phyloP scores from a whole-genome alignment of 306 rosid genomes.

The Prunus armeniaca region DNA sequence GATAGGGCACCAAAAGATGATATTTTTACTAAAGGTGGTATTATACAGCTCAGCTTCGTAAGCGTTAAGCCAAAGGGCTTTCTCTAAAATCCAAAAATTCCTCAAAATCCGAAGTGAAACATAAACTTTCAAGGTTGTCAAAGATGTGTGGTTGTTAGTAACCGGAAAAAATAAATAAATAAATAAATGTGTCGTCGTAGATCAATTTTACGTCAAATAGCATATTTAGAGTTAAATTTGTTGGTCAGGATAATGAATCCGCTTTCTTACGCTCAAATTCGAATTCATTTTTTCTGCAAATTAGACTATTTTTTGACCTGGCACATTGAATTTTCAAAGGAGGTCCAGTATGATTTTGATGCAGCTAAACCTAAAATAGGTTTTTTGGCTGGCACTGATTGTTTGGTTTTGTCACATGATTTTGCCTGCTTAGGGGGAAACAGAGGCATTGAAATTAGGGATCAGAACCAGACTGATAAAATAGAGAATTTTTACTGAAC shows the following conservation, averaged over 20 bases:
- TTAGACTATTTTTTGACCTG: neutral
- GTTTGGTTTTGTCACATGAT: neutral
- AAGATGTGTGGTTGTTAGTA: neutral
- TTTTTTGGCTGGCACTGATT: neutral
- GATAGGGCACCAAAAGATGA: slow-evolving; percentile 1
- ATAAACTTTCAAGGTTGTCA: neutral
- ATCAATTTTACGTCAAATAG: neutral
- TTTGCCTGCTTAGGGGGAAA: neutral
- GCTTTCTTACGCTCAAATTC: too few species aligned
- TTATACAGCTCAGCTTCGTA: neutral
- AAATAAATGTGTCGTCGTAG: neutral
- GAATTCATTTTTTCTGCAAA: too few species aligned
- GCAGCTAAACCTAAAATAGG: neutral
- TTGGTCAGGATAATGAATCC: too few species aligned
- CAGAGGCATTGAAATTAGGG: neutral
- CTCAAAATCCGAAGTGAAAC: neutral
- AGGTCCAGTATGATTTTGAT: neutral
- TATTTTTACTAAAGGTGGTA: neutral
- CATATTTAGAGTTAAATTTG: fast-evolving
- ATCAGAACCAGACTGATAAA: neutral
- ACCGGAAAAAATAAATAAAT: too few species aligned
- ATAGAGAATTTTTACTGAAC: neutral
- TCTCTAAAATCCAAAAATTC: neutral
- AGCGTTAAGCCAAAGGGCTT: too few species aligned
- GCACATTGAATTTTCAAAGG: neutral